Evolutionary conservation across 192 early-diverging fungal species (phyloP).

Genomic region (Endogone sp.): DNA sequence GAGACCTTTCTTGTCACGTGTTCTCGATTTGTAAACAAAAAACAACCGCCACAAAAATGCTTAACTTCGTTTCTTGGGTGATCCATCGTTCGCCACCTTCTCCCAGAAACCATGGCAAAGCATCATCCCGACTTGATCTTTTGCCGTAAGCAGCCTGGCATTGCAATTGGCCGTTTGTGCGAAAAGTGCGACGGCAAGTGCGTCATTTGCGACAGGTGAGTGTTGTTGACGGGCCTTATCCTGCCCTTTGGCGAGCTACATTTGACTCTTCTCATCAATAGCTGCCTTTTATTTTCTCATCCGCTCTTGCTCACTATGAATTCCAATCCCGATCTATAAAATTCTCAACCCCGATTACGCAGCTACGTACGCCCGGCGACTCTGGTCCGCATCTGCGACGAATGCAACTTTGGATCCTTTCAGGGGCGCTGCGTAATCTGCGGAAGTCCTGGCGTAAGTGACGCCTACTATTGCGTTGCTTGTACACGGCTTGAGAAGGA

Average conservation of each 20-base stretch:
- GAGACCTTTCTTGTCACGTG: too few relatives aligned
- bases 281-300: not conserved
- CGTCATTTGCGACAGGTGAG: slow-evolving; percentile 91
- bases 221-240: not conserved
- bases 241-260: too few relatives aligned
- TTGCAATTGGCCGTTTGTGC: slow-evolving; percentile 82
- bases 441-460: slow-evolving; percentile 82
- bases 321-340: not conserved
- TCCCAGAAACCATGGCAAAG: slow-evolving; percentile 54
- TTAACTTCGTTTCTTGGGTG: too few relatives aligned
- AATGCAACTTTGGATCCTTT: slow-evolving; percentile 93
- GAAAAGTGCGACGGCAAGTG: slow-evolving; percentile 91
- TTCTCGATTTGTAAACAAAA: too few relatives aligned
- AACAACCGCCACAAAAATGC: too few relatives aligned
- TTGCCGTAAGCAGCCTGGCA: slow-evolving; percentile 92
- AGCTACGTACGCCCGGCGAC: slow-evolving; percentile 86
- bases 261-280: not conserved
- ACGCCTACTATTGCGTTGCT: slow-evolving; percentile 93
- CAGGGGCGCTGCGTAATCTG: slow-evolving; percentile 92
- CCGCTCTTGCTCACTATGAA: not conserved
- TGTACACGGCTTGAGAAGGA: slow-evolving; percentile 92
- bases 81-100: not conserved
- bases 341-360: not conserved
- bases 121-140: slow-evolving; percentile 92
- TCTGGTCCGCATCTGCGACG: slow-evolving; percentile 88